phyloP scores from a whole-genome alignment of 1,139 yeast genomes.

The Taphrina communis region DNA sequence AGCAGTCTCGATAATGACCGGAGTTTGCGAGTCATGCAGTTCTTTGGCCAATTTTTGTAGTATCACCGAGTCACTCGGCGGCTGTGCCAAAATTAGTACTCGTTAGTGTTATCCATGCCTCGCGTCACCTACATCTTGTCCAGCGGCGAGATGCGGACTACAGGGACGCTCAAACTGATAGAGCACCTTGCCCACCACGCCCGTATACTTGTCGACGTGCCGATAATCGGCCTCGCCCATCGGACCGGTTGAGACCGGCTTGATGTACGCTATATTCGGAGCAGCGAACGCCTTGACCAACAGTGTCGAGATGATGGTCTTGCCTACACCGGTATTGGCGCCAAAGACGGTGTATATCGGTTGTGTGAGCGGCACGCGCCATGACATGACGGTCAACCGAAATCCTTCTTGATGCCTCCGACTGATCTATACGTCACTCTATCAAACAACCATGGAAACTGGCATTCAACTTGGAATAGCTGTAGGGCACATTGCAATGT shows the following conservation, averaged over 20 bases:
- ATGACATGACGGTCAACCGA: conserved; percentile 7
- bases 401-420: no score
- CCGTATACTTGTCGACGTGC: conserved; percentile 42
- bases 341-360: conserved; percentile 54
- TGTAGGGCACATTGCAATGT: no score
- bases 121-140: conserved; percentile 21
- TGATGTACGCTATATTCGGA: conserved; percentile 46
- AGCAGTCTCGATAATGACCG: conserved; percentile 48
- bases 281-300: conserved; percentile 45
- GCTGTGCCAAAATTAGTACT: neutral
- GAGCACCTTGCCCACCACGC: conserved; percentile 44
- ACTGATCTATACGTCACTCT: no score
- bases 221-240: conserved; percentile 47
- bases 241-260: conserved; percentile 50
- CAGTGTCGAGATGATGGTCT: conserved; percentile 48
- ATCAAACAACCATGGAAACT: no score
- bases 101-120: neutral
- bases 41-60: neutral
- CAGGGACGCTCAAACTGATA: conserved; percentile 47
- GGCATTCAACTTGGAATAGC: no score
- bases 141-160: conserved; percentile 49
- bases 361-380: conserved; percentile 32
- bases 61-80: conserved; percentile 34
- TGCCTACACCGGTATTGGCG: conserved; percentile 50
- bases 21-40: neutral